A percentile compares a stretch with the other conserved stretches of the same genome.
These are phyloP conservation scores for Lentinula edodes DNA, from an alignment of 768 basidiomycete genomes.

Conservation along the genomic window DNA sequence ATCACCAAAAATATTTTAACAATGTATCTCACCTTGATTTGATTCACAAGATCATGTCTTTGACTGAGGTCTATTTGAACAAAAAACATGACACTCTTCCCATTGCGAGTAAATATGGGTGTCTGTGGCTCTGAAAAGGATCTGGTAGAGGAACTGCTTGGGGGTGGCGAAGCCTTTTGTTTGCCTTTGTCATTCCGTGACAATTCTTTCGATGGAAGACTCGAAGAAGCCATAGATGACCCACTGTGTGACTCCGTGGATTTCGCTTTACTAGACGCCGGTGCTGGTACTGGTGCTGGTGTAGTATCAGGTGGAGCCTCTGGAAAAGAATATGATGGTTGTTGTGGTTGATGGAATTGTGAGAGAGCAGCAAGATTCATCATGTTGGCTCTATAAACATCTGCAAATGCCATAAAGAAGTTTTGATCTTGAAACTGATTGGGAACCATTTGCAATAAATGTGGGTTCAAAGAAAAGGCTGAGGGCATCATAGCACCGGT, in stretches of 20 bases:
- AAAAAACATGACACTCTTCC: conserved; percentile 47
- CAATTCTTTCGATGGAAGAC: neutral
- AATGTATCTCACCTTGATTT: conserved; percentile 50
- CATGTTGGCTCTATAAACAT: conserved; percentile 1
- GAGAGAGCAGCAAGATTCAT: neutral
- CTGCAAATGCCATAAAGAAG: neutral
- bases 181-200: conserved; percentile 22
- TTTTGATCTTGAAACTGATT: neutral
- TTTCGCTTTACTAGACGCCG: neutral
- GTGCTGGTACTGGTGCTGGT: neutral
- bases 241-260: neutral
- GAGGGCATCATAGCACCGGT: neutral
- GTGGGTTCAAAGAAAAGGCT: neutral
- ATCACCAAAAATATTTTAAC: neutral
- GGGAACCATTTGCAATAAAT: neutral
- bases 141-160: conserved; percentile 13
- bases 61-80: conserved; percentile 64
- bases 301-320: neutral
- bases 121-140: conserved; percentile 2
- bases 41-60: conserved; percentile 40
- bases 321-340: neutral
- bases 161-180: conserved; percentile 14
- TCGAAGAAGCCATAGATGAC: conserved; percentile 1
- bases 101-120: conserved; percentile 38
- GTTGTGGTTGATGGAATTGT: neutral